phyloP scores from a whole-genome alignment of 139 green algal genomes.

The Zygnema circumcarinatum region DNA sequence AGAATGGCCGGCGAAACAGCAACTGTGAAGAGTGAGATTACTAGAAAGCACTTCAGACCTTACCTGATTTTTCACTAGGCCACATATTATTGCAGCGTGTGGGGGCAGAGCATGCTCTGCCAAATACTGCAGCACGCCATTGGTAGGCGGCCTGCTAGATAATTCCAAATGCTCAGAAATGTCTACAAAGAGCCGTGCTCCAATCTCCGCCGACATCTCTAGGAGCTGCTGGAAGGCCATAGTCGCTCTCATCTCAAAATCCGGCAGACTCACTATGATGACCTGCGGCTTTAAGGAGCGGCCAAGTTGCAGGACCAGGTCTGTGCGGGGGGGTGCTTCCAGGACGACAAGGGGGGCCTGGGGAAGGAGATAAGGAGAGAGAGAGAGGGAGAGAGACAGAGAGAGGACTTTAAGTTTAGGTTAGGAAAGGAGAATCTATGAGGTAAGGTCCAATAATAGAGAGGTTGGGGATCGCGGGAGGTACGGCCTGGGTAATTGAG shows the following conservation, averaged over 20 bases:
- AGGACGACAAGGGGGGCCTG: conserved; percentile 18
- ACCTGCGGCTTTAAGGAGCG: conserved; percentile 18
- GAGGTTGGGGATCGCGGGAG: no score
- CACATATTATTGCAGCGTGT: conserved; percentile 42
- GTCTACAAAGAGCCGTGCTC: conserved; percentile 44
- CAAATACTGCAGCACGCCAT: conserved; percentile 54
- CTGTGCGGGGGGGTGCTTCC: conserved; percentile 23
- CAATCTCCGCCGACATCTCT: conserved; percentile 21
- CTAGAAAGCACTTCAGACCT: no score
- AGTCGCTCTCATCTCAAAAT: conserved; percentile 31
- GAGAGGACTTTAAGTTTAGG: not conserved
- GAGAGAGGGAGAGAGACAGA: not conserved
- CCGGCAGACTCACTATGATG: not conserved
- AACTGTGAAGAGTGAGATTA: no score
- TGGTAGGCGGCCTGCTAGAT: conserved; percentile 40
- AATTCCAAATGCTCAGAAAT: conserved; percentile 54
- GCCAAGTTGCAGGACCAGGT: conserved; percentile 35
- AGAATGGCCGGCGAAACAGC: no score
- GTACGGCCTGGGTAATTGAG: no score
- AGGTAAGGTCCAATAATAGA: no score
- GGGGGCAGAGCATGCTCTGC: conserved; percentile 36
- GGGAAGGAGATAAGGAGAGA: not conserved
- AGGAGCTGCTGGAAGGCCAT: conserved; percentile 41
- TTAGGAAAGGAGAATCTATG: no score
- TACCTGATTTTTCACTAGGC: conserved; percentile 56